These are phyloP conservation scores for Oryza meridionalis DNA, from an alignment of 176 grass and related monocot genomes.

Conservation along the genomic window DNA sequence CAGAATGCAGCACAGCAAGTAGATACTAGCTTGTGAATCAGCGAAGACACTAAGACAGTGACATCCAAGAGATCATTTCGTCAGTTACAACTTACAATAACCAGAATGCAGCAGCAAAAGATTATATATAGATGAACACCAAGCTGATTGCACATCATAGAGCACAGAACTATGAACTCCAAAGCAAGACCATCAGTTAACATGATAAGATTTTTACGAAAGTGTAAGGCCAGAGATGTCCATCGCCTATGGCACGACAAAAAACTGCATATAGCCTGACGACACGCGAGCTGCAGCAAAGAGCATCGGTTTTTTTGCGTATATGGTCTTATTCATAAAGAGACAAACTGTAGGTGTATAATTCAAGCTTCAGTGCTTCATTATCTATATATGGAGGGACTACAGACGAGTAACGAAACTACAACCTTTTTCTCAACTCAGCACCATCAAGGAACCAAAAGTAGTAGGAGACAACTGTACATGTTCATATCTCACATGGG, in stretches of 20 bases:
- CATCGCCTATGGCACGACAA: neutral
- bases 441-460: constrained; percentile 34
- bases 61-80: neutral
- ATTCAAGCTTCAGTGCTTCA: constrained; percentile 37
- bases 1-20: neutral
- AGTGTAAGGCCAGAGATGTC: neutral
- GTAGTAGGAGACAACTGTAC: constrained; percentile 60
- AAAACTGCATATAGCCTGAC: neutral
- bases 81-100: neutral
- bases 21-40: neutral
- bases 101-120: neutral
- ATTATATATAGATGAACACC: neutral
- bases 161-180: neutral
- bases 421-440: constrained; percentile 44
- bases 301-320: neutral
- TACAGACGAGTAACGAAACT: constrained; percentile 47
- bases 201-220: constrained; percentile 20
- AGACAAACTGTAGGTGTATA: constrained; percentile 45
- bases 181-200: constrained; percentile 36
- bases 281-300: neutral
- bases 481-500: constrained; percentile 54
- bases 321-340: constrained; percentile 48
- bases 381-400: constrained; percentile 36
- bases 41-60: neutral
- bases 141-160: neutral